A percentile compares a stretch with the other conserved stretches of the same genome.
These are phyloP conservation scores for Lachancea mirantina DNA, from an alignment of 805 yeast species.

Conservation along the genomic window DNA sequence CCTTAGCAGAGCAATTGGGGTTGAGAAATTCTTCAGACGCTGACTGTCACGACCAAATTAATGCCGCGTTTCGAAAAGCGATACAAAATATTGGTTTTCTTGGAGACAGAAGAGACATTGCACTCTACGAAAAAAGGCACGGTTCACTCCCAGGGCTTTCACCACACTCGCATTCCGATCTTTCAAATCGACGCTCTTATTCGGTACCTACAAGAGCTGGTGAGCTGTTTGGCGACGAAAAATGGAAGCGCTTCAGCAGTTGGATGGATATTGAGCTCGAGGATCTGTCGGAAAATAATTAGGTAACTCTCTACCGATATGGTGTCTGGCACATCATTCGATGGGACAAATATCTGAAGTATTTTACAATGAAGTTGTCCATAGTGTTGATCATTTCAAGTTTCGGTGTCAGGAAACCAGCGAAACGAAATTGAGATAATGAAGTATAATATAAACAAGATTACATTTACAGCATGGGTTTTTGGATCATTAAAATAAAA, in stretches of 20 bases:
- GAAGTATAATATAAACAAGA: constrained; percentile 11
- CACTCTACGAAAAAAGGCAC: constrained; percentile 1
- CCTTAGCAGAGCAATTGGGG: no score
- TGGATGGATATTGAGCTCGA: constrained; percentile 9
- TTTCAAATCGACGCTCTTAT: constrained; percentile 10
- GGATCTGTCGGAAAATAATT: constrained; percentile 3
- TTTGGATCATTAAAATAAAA: constrained; percentile 6
- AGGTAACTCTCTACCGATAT: no score
- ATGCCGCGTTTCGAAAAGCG: constrained; percentile 9
- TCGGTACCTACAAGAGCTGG: no score
- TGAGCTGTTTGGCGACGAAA: no score
- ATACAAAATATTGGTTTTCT: constrained; percentile 5
- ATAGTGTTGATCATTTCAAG: no score
- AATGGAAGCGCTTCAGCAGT: no score
- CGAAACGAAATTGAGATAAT: no score
- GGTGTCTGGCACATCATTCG: no score
- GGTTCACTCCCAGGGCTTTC: constrained; percentile 2
- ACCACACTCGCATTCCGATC: background rate
- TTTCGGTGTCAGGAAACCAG: no score
- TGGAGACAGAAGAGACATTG: background rate
- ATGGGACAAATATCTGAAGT: no score
- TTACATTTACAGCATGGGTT: constrained; percentile 3
- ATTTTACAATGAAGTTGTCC: no score
- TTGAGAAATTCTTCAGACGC: no score
- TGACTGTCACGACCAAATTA: constrained; percentile 8